Evolutionary conservation across 2,329 filamentous ascomycete genomes (phyloP), one percentile per base, ranked within the genome.

Genomic region (Monosporascus sp.): DNA sequence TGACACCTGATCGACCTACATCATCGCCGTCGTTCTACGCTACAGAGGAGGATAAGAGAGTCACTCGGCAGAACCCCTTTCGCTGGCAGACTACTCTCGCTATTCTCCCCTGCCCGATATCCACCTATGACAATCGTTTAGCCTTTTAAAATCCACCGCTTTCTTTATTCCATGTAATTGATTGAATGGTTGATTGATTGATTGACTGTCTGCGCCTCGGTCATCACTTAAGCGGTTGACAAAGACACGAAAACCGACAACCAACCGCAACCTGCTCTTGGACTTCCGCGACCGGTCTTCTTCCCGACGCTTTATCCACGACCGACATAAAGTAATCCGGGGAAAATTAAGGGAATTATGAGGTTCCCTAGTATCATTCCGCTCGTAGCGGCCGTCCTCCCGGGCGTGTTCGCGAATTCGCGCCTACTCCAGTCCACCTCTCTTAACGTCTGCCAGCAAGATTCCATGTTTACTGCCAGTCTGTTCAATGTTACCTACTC

Each of bases 401-500:
- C 81, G 50, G 72, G 81, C 55, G 79, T 76, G 19, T 65, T 52
- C 53, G 75, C 82, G 54, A 87, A 83, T 58, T 78, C 84, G 66
- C 80, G 79, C 59, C 77, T 90, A 66, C 88, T 97, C 65, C 79
- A 86, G 64, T 94, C 92, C 52, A 89, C 82, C 67, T 95, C 92
- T 26, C 81, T 97, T 62, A 91, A 90, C 71, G 82, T 88, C 47
- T 97, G 92, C 73, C 88, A 92, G 78, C 77, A 84, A 55, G 87
- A 93, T 72, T 93, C 89, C 27, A 86, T 85, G 66, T 95, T 97
- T 72, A 88, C 89, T 5, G 91, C 92, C 63, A 91, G 87, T 63
- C 80, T 94, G 55, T 96, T 97, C 82, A 87, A 95, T 63, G 88
- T 96, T 70, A 76, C 84, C 59, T 90, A 90, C 72, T 90, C 86